phyloP scores from a whole-genome alignment of 495 filamentous ascomycete genomes.

The Ramalina peruviana region DNA sequence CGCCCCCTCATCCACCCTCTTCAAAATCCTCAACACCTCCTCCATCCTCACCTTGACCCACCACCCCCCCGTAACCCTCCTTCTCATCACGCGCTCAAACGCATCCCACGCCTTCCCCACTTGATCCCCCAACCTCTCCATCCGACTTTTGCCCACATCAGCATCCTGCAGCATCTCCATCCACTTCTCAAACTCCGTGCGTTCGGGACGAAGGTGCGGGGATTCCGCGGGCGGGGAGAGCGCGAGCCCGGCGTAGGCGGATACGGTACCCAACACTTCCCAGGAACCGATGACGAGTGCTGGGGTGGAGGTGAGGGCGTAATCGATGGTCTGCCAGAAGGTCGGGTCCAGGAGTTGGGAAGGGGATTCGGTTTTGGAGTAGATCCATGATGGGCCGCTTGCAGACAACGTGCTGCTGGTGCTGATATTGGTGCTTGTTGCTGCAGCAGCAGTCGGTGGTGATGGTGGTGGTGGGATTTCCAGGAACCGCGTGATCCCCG shows the following conservation, averaged over 20 bases:
- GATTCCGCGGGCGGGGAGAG: constrained; percentile 41
- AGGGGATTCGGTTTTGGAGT: constrained; percentile 42
- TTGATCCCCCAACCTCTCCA: background rate
- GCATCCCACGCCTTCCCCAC: background rate
- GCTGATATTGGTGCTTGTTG: too few relatives aligned
- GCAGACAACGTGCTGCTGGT: background rate
- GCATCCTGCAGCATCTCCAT: constrained; percentile 2
- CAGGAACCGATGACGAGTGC: constrained; percentile 47
- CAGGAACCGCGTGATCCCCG: constrained; percentile 80
- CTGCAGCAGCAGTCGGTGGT: background rate
- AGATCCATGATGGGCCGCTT: constrained; percentile 27
- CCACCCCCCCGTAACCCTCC: constrained; percentile 38
- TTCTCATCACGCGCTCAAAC: constrained; percentile 18
- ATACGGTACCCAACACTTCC: constrained; percentile 53
- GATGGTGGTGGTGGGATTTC: constrained; percentile 23
- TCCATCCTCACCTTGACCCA: constrained; percentile 50
- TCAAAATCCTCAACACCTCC: constrained; percentile 43
- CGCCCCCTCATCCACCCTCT: constrained; percentile 14
- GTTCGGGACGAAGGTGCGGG: constrained; percentile 17
- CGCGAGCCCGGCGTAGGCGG: constrained; percentile 58
- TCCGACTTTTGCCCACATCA: constrained; percentile 12
- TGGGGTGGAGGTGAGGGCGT: constrained; percentile 58
- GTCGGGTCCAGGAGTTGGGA: constrained; percentile 35
- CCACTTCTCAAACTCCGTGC: constrained; percentile 20
- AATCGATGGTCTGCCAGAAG: constrained; percentile 81